Percentiles rank a stretch among this genome's conserved stretches.
These are phyloP conservation scores for Scedosporium boydii DNA, from an alignment of 2,329 filamentous ascomycete genomes.

Conservation along the genomic window DNA sequence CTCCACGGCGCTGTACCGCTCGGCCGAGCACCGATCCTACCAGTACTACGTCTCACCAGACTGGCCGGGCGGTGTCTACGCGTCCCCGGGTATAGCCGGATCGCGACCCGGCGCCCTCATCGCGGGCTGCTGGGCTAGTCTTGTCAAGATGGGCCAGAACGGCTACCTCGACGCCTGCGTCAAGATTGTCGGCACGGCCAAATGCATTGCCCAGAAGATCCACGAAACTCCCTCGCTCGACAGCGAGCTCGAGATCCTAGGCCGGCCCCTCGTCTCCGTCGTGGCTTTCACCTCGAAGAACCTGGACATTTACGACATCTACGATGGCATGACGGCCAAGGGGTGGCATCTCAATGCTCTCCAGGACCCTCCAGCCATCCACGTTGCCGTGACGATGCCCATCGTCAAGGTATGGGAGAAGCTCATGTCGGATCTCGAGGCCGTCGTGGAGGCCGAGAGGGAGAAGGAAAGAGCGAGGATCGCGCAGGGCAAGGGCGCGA, in stretches of 20 bases:
- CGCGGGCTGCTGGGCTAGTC: conserved; percentile 86
- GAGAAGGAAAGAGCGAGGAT: conserved; percentile 69
- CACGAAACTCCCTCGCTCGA: conserved; percentile 57
- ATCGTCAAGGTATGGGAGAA: conserved; percentile 73
- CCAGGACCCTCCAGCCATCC: conserved; percentile 84
- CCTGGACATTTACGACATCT: conserved; percentile 91
- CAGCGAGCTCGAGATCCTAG: conserved; percentile 68
- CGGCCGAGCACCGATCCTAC: conserved; percentile 65
- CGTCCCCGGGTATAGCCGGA: conserved; percentile 82
- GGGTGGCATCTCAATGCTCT: conserved; percentile 96
- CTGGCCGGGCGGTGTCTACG: conserved; percentile 95
- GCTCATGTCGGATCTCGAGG: conserved; percentile 63
- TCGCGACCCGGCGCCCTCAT: conserved; percentile 90
- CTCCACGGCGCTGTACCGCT: conserved; percentile 85
- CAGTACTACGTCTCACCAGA: conserved; percentile 96
- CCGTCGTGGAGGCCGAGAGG: conserved; percentile 59
- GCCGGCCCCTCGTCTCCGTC: conserved; percentile 79
- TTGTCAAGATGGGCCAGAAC: conserved; percentile 79
- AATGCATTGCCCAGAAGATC: conserved; percentile 71
- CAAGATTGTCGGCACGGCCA: conserved; percentile 78
- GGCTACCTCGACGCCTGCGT: conserved; percentile 84
- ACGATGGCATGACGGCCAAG: conserved; percentile 72
- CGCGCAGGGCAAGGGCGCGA: conserved; percentile 56
- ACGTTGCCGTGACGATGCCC: conserved; percentile 86
- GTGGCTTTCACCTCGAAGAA: conserved; percentile 76